Percentiles rank a stretch among this genome's conserved stretches.
phyloP scores from a whole-genome alignment of 495 filamentous ascomycete genomes.

The Lasiosphaeria ovina region DNA sequence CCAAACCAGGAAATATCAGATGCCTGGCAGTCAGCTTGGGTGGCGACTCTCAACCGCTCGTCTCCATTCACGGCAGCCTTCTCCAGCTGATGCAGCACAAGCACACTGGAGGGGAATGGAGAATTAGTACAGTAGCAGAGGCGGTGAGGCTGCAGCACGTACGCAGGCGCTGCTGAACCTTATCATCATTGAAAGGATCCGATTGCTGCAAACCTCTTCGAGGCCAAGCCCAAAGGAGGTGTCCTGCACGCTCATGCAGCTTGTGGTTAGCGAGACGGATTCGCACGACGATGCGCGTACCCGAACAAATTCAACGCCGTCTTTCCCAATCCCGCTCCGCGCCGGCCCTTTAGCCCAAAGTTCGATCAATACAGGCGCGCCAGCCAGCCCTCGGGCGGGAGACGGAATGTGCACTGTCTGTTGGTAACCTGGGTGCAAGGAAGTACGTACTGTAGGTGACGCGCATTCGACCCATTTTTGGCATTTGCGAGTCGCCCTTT shows the following conservation, averaged over 20 bases:
- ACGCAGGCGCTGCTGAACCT: slow-evolving; percentile 12
- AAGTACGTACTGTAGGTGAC: not conserved
- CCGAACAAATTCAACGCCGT: slow-evolving; percentile 2
- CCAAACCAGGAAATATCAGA: no score
- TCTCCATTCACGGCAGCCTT: not conserved
- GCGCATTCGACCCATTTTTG: not conserved
- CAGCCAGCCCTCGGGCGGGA: not conserved
- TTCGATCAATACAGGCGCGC: not conserved
- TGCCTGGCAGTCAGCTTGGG: no score
- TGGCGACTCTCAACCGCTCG: no score
- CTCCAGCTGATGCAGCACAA: not conserved
- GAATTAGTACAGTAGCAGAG: not conserved
- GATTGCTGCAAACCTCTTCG: not conserved
- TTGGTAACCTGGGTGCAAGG: not conserved
- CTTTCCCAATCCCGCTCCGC: not conserved
- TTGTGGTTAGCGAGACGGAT: not conserved
- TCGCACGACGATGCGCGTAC: not conserved
- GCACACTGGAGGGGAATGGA: not conserved
- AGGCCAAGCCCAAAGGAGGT: not conserved
- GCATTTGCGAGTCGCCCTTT: not conserved
- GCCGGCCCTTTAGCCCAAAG: not conserved
- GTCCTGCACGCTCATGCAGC: not conserved
- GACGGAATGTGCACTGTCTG: not conserved
- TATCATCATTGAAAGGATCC: slow-evolving; percentile 1
- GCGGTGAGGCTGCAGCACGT: slow-evolving; percentile 22